Conservation (phyloP, 2,329 filamentous ascomycete genomes). For the Dactylonectria estremocensis region DNA sequence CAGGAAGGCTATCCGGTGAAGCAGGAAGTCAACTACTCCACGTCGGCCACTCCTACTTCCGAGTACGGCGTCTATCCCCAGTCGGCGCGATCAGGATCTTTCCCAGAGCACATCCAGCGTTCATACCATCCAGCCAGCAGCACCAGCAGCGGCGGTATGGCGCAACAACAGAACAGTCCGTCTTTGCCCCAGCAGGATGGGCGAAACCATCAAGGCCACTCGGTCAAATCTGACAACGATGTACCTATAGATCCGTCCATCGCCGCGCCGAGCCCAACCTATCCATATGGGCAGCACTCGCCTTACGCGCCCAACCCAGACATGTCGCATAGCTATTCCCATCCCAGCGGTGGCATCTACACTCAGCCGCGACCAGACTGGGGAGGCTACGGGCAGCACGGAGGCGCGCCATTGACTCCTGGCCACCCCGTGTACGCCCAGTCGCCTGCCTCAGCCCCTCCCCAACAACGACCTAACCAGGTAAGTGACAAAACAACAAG, state of each 20-base stretch:
- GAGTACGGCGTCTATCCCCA: constrained; percentile 87
- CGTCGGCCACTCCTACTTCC: constrained; percentile 87
- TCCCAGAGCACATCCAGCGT: constrained; percentile 90
- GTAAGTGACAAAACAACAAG: constrained; percentile 60
- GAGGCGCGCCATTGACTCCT: constrained; percentile 64
- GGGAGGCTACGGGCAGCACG: constrained; percentile 75
- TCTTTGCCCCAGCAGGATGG: constrained; percentile 90
- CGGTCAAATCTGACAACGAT: constrained; percentile 94
- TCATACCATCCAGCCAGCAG: constrained; percentile 85
- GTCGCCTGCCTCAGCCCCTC: constrained; percentile 68
- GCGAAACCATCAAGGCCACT: constrained; percentile 81
- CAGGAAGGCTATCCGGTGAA: constrained; percentile 86
- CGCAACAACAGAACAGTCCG: constrained; percentile 98
- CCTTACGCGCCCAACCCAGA: constrained; percentile 89
- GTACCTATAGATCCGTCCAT: constrained; percentile 99
- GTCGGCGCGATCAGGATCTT: constrained; percentile 85
- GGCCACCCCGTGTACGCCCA: constrained; percentile 70
- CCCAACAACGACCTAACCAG: constrained; percentile 71
- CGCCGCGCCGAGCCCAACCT: constrained; percentile 92
- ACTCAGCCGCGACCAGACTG: constrained; percentile 82
- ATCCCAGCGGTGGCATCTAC: constrained; percentile 75
- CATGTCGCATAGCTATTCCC: constrained; percentile 84
- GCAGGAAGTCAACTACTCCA: constrained; percentile 85
- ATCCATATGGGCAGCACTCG: constrained; percentile 86
- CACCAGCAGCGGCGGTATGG: constrained; percentile 89